Conservation (phyloP, 2,329 filamentous ascomycete genomes). For the Dichotomopilus funicola region DNA sequence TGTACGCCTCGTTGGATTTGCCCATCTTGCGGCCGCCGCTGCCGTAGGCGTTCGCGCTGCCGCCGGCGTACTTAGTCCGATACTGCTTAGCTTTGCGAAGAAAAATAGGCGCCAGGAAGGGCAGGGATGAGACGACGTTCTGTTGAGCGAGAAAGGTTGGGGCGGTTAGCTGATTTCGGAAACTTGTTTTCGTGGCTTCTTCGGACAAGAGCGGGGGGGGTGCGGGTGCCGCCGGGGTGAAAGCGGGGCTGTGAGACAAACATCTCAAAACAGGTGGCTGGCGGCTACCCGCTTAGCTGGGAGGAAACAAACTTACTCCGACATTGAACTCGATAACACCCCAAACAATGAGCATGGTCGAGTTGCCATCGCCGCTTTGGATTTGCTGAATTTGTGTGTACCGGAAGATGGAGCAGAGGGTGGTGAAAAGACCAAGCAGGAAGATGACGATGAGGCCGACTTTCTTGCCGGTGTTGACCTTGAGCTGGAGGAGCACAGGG, state of each 20-base stretch:
- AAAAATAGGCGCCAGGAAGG: constrained; percentile 40
- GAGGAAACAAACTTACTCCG: constrained; percentile 35
- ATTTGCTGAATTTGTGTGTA: constrained; percentile 46
- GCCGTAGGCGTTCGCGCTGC: constrained; percentile 22
- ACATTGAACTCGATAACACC: constrained; percentile 53
- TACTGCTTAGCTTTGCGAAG: constrained; percentile 38
- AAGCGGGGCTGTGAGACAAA: neutral
- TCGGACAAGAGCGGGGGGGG: neutral
- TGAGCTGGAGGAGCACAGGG: constrained; percentile 42
- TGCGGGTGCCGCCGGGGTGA: neutral
- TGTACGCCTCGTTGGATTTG: constrained; percentile 29
- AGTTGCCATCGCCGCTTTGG: constrained; percentile 45
- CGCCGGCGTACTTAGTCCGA: constrained; percentile 29
- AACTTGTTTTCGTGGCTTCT: neutral
- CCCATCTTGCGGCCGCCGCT: constrained; percentile 12
- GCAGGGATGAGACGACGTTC: constrained; percentile 43
- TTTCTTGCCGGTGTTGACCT: constrained; percentile 43
- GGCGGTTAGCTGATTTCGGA: neutral
- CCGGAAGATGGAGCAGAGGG: constrained; percentile 46
- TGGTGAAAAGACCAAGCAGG: constrained; percentile 48
- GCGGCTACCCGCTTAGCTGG: neutral
- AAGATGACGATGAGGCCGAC: constrained; percentile 46
- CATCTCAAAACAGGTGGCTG: neutral
- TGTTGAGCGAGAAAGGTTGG: constrained; percentile 16
- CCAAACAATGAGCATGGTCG: constrained; percentile 51